phyloP scores from a whole-genome alignment of 768 basidiomycete genomes.

The Calocybe cyanea region DNA sequence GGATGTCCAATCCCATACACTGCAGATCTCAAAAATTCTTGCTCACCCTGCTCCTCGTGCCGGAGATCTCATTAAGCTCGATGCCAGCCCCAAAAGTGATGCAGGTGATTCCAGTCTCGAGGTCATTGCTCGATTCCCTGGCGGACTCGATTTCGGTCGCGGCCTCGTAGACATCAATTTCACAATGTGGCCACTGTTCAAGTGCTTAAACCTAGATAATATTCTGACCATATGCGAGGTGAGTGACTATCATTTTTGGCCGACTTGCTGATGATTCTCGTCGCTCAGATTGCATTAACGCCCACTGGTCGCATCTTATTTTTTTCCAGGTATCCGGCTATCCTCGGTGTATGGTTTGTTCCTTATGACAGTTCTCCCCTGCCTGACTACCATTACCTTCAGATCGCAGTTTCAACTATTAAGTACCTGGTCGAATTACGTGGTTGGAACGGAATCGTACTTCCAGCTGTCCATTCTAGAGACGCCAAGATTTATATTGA shows the following conservation, averaged over 20 bases:
- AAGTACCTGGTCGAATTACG: constrained; percentile 90
- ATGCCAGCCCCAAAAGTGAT: constrained; percentile 68
- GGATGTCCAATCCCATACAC: constrained; percentile 88
- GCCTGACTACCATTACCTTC: constrained; percentile 9
- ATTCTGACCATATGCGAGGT: constrained; percentile 92
- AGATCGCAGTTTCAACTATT: constrained; percentile 88
- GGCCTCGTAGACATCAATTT: constrained; percentile 93
- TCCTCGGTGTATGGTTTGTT: constrained; percentile 64
- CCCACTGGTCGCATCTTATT: constrained; percentile 87
- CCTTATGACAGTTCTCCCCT: background rate
- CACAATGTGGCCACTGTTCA: constrained; percentile 96
- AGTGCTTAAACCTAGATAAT: constrained; percentile 89
- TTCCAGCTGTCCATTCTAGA: constrained; percentile 79
- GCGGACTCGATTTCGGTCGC: constrained; percentile 89
- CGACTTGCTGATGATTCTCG: constrained; percentile 56
- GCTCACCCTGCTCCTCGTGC: constrained; percentile 85
- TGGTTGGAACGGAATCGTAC: constrained; percentile 88
- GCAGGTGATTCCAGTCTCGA: constrained; percentile 57
- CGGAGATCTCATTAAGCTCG: constrained; percentile 81
- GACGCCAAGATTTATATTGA: constrained; percentile 93
- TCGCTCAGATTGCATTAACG: constrained; percentile 69
- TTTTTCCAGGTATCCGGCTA: constrained; percentile 83
- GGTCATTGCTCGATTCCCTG: constrained; percentile 86
- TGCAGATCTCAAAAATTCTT: constrained; percentile 85
- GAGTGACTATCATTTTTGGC: constrained; percentile 5